A percentile compares a stretch with the other conserved stretches of the same genome.
phyloP scores from a whole-genome alignment of 1,284 basidiomycete genomes.

The Schizophyllum commune region DNA sequence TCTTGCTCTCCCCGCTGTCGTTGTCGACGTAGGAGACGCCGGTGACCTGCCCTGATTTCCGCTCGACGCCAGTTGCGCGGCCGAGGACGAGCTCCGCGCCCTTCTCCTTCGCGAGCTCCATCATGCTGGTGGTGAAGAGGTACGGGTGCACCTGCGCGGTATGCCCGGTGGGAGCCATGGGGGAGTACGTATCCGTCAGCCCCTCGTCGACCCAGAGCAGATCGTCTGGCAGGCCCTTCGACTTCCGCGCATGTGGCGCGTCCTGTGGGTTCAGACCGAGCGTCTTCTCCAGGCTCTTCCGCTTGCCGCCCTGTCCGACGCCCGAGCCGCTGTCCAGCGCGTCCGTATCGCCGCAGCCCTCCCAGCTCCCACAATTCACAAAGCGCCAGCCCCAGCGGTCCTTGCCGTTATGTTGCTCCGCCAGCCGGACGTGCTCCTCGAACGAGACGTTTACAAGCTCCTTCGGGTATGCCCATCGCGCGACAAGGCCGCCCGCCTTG shows the following conservation, averaged over 20 bases:
- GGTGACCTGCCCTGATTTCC: conserved; percentile 34
- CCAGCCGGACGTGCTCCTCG: conserved; percentile 70
- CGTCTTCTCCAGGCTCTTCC: conserved; percentile 49
- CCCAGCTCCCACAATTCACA: conserved; percentile 61
- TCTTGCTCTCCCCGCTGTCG: conserved; percentile 23
- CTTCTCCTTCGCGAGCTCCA: conserved; percentile 53
- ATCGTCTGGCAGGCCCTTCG: conserved; percentile 47
- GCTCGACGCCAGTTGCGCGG: conserved; percentile 35
- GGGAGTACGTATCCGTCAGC: conserved; percentile 50
- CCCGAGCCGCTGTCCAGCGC: conserved; percentile 17
- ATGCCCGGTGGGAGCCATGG: conserved; percentile 50
- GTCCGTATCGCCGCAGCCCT: conserved; percentile 40
- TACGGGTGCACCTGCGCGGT: conserved; percentile 83
- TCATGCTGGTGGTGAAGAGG: conserved; percentile 73
- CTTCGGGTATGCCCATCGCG: conserved; percentile 71
- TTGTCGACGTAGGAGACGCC: conserved; percentile 44
- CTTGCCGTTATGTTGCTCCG: conserved; percentile 64
- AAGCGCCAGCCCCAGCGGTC: conserved; percentile 80
- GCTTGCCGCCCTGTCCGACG: conserved; percentile 22
- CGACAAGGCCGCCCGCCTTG: conserved; percentile 90
- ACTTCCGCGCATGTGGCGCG: conserved; percentile 18
- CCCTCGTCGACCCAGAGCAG: conserved; percentile 54
- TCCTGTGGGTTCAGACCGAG: conserved; percentile 32
- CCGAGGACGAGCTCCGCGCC: conserved; percentile 39
- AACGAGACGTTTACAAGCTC: conserved; percentile 78